Conservation (phyloP, 2,329 filamentous ascomycete genomes). For the Penicillium sp. region DNA sequence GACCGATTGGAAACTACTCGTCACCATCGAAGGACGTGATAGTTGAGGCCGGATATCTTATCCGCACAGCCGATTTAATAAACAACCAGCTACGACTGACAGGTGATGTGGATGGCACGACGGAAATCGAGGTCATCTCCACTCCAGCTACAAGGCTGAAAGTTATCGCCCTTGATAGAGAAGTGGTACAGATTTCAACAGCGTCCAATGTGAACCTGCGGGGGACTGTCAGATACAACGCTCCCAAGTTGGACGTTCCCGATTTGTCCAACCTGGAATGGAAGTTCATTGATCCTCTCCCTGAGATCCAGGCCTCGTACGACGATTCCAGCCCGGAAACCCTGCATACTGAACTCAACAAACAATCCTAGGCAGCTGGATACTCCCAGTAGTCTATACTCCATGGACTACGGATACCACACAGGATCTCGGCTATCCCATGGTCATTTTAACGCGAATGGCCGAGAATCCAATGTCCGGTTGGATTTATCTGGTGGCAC, state of each 20-base stretch:
- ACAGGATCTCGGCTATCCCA: conserved; percentile 24
- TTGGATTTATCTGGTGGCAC: conserved; percentile 20
- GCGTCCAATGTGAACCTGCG: neutral
- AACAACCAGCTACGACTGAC: conserved; percentile 1
- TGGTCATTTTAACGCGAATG: conserved; percentile 23
- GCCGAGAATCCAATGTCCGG: conserved; percentile 17
- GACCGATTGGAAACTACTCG: conserved; percentile 17
- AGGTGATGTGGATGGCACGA: conserved; percentile 15
- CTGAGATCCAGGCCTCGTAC: conserved; percentile 10
- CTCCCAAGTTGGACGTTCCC: conserved; percentile 7
- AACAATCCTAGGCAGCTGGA: conserved; percentile 10
- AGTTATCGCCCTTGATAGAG: conserved; percentile 8
- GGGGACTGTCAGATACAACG: conserved; percentile 6
- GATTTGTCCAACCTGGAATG: conserved; percentile 10
- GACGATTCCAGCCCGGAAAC: conserved; percentile 11
- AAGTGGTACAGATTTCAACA: neutral
- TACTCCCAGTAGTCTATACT: conserved; percentile 23
- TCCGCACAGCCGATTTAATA: conserved; percentile 13
- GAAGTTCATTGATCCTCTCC: conserved; percentile 14
- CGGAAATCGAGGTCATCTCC: conserved; percentile 13
- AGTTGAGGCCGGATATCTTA: conserved; percentile 23
- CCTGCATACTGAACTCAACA: conserved; percentile 1
- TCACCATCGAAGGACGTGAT: conserved; percentile 19
- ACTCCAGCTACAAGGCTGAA: neutral
- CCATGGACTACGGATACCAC: conserved; percentile 27